Base-by-base conservation (phyloP, 148 eudicot species). In the Heliosperma pusillum region DNA sequence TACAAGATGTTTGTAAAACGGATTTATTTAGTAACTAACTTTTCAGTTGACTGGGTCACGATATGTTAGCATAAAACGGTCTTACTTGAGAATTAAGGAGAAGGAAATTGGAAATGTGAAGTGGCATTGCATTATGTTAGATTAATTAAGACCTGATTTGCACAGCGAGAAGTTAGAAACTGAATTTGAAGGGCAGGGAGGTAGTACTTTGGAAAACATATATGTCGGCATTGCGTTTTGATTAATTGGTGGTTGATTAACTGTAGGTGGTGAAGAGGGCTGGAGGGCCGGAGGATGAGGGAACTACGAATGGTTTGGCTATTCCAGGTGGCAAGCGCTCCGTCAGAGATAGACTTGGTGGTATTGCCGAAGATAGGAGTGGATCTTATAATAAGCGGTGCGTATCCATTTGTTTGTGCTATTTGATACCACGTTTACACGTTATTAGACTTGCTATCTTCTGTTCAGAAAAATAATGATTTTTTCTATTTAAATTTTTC, bases 181-280 rank as follows among this genome's bases (percentile, higher is more conserved):
- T 36, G 50, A 22, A 36, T 33, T n/a, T 8, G 44, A n/a, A 45
- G 45, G 8, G 47, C 19, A 33, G 24, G 45, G 22, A 66, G 1
- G 45, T 66, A 8, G 69, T 30, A 66, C 25, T 36, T 27, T 69
- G 62, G 55, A 26, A 9, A 42, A 50, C 79, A 21, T 71, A 36
- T 19, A 42, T 66, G 21, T 57, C 55, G 25, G n/a, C 24, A 20
- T 55, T 45, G 62, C 56, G 61, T 44, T 55, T 33, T 80, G 56
- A 22, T 53, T 72, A 52, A 81, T 73, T 36, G 53, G 70, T 56
- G 26, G 29, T 66, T 66, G 69, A 10, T 24, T 61, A 25, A 73
- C 66, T 72, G 69, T 73, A 90, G 97, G 98, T 90, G 77, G 93
- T 94, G 62, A 88, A 88, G 86, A 91, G 89, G 78, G 81, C 77